A percentile compares a stretch with the other conserved stretches of the same genome.
Conservation (phyloP, 495 filamentous ascomycete species). For the Tetracladium setigerum region DNA sequence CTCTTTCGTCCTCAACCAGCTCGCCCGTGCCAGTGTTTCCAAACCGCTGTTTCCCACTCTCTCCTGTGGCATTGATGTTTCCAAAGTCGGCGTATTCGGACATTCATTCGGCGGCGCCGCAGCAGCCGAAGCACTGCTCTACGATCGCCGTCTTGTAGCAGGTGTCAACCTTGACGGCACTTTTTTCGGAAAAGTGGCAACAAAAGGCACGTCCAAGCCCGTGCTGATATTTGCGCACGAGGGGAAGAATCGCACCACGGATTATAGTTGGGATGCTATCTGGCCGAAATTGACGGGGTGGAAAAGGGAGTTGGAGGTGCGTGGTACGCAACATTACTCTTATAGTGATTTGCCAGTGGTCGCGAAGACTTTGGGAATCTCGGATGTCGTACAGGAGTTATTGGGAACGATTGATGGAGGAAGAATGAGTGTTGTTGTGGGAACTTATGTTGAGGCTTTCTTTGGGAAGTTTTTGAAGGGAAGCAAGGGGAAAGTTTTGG, state of each 20-base stretch:
- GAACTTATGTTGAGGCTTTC: slow-evolving; percentile 20
- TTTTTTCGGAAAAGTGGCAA: slow-evolving; percentile 20
- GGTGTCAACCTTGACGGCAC: slow-evolving; percentile 42
- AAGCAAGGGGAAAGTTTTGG: slow-evolving; percentile 2
- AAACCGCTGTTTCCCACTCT: slow-evolving; percentile 10
- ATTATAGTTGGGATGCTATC: slow-evolving; percentile 10
- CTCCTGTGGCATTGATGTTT: slow-evolving; percentile 12
- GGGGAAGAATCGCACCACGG: slow-evolving; percentile 8
- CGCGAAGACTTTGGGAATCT: slow-evolving; percentile 10
- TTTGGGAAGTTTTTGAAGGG: slow-evolving; percentile 16
- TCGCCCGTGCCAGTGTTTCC: slow-evolving; percentile 17
- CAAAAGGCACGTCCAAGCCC: neutral
- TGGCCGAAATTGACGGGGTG: slow-evolving; percentile 16
- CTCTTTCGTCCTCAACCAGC: slow-evolving; percentile 28
- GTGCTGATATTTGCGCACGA: slow-evolving; percentile 11
- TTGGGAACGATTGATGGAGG: slow-evolving; percentile 16
- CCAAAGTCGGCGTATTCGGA: slow-evolving; percentile 34
- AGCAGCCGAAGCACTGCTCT: slow-evolving; percentile 30
- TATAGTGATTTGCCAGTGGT: slow-evolving; percentile 28
- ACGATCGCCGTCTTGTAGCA: slow-evolving; percentile 33
- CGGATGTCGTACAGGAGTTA: slow-evolving; percentile 1
- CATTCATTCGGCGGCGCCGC: slow-evolving; percentile 51
- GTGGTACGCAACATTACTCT: slow-evolving; percentile 12
- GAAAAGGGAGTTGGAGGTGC: slow-evolving; percentile 20
- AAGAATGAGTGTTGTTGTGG: slow-evolving; percentile 10